A percentile compares a stretch with the other conserved stretches of the same genome.
Conservation (phyloP, 768 basidiomycete species). For the Mycena olivaceomarginata region DNA sequence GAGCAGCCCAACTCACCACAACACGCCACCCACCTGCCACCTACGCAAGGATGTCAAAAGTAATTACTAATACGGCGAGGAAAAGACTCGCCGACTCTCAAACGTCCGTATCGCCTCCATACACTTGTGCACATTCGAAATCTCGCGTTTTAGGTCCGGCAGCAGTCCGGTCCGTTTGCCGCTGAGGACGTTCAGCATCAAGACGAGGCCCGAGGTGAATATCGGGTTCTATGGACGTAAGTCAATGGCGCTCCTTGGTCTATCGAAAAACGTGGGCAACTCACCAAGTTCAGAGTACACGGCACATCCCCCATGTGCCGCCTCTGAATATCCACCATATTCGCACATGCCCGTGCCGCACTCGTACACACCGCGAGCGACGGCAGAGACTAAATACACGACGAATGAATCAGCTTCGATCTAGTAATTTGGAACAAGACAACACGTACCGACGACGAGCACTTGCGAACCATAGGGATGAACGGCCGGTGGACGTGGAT, state of each 20-base stretch:
- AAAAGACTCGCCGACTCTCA: slow-evolving; percentile 16
- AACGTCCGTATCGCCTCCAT: slow-evolving; percentile 16
- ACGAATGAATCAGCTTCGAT: background rate
- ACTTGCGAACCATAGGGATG: slow-evolving; percentile 71
- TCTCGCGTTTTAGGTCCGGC: slow-evolving; percentile 13
- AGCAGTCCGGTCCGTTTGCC: slow-evolving; percentile 20
- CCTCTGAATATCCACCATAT: slow-evolving; percentile 61
- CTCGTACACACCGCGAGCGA: slow-evolving; percentile 83
- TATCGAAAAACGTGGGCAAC: too few relatives aligned
- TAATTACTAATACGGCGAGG: too few relatives aligned
- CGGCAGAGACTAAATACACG: slow-evolving; percentile 57
- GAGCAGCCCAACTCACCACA: too few relatives aligned
- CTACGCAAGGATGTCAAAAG: too few relatives aligned
- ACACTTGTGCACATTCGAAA: slow-evolving; percentile 30
- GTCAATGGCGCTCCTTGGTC: background rate
- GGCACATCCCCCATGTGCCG: background rate
- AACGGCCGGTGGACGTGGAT: slow-evolving; percentile 83
- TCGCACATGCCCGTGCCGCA: slow-evolving; percentile 61
- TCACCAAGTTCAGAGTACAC: background rate
- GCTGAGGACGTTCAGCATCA: slow-evolving; percentile 31
- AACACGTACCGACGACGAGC: slow-evolving; percentile 41
- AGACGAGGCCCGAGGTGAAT: slow-evolving; percentile 13
- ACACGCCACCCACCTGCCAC: too few relatives aligned
- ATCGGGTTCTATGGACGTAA: background rate
- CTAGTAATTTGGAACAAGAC: background rate